Evolutionary conservation across 805 yeast species (phyloP), one percentile per base, ranked within the genome.

Genomic region (Lachancea lanzarotensis): DNA sequence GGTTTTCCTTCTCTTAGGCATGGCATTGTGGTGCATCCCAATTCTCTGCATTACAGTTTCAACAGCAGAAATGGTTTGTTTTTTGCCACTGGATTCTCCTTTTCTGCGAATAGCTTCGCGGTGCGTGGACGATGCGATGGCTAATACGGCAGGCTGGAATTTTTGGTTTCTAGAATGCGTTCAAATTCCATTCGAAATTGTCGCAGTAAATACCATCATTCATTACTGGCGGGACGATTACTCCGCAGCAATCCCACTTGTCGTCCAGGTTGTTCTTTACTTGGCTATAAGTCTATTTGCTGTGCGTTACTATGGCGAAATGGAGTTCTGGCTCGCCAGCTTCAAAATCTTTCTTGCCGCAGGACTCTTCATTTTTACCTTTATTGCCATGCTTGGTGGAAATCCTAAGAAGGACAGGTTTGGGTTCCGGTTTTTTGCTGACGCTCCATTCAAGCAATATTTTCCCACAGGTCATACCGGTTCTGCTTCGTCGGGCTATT

Each of bases 351-450:
- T 85, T 4, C 69, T 87, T 39, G 88, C 90, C 12, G 60, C 81
- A n/a, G 95, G 93, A 2, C 69, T 87, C 38, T 74, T 87, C 47
- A 55, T 82, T 22, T 87, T 83, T 63, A 84, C 93, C 1, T 82
- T 87, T 53, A 60, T 85, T 43, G 80, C 89, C 5, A 87, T 86
- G 95, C 77, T 83, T 31, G 95, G 95, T 26, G 96, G 95, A 22
- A 87, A 86, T 60, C 95, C 95, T 1, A 62, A 70, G 34, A 78
- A 75, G 48, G 85, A 83, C 52, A 74, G 69, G 3, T 78, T 69
- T 51, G 85, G 85, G 2, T 78, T 80, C 57, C 60, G 81, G 37
- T 72, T 75, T 56, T 80, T 81, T 76, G 61, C 59, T 12, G 59
- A 72, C 38, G 78, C 76, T 37, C 75, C 80, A 2, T 79, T 84